Base-by-base conservation (phyloP, 2,329 filamentous ascomycete genomes). In the Neophaeococcomyces aloes region DNA sequence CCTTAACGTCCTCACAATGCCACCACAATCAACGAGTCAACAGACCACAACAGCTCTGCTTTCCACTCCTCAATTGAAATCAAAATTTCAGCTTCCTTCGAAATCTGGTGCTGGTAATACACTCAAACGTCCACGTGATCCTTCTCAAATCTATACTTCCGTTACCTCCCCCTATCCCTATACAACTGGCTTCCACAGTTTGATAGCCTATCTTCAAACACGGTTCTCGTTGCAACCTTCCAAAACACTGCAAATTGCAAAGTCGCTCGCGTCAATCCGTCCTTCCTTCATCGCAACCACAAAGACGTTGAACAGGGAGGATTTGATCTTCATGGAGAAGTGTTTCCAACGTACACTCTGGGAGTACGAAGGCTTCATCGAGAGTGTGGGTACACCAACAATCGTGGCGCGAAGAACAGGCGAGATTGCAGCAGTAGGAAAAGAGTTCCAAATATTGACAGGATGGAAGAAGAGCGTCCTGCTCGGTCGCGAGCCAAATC, bases 261-360 rank as follows among this genome's bases (percentile, higher is more conserved):
- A 88, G 65, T 83, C 88, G 0, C 74, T 98, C 41, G 83, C 86
- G 5, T 86, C 83, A 34, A 94, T 95, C 54, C 81, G 91, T 6
- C 89, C 91, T 1, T 91, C 87, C 0, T 91, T 98, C 59, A 89
- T 96, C 50, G 81, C 87, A 8, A 93, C 86, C 49, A 94, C 86
- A 15, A 84, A 85, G 57, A 87, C 86, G n/a, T 69, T 96, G 48
- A 88, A 86, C 51, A 73, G 81, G 14, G 82, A 91, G 56, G 91
- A 98, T 62, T 70, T 96, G 21, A 80, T 98, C 17, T 95, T 96
- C 62, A 94, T 94, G 83, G 91, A 98, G 62, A 94, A 94, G 65
- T 93, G 85, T 57, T 86, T 96, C 59, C 91, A 98, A 63, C 78
- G 91, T 29, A 93, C 86, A 0, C 71, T 96, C 8, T 86, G 87